Percentiles rank a stretch among this genome's conserved stretches.
These are phyloP conservation scores for Sanguinoderma infundibulare DNA, from an alignment of 1,284 basidiomycete genomes.

Conservation along the genomic window DNA sequence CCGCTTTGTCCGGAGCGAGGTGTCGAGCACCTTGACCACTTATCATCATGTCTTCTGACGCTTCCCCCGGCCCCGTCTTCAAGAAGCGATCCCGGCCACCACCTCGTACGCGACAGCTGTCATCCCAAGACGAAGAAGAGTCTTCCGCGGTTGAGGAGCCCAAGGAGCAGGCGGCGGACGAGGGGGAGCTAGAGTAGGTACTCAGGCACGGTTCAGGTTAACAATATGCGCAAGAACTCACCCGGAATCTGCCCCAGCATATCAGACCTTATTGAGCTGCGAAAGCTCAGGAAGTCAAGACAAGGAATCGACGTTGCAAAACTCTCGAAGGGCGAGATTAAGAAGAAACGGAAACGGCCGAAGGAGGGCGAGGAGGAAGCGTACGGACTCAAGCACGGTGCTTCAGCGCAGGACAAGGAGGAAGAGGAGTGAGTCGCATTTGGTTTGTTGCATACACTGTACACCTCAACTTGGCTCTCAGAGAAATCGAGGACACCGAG, in stretches of 20 bases:
- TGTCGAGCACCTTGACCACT: neutral
- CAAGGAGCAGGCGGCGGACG: constrained; percentile 44
- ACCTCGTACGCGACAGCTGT: constrained; percentile 51
- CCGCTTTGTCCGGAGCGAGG: neutral
- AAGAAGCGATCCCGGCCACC: constrained; percentile 69
- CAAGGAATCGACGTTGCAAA: constrained; percentile 89
- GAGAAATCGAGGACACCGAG: constrained; percentile 66
- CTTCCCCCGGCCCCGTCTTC: constrained; percentile 45
- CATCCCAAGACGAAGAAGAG: constrained; percentile 20
- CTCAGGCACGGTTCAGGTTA: constrained; percentile 12
- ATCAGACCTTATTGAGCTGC: constrained; percentile 85
- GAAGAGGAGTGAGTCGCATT: constrained; percentile 62
- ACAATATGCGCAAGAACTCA: constrained; percentile 6
- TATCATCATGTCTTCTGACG: neutral
- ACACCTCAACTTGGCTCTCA: constrained; percentile 27
- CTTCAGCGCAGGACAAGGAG: constrained; percentile 47
- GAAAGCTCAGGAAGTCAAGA: constrained; percentile 75
- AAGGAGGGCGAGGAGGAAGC: constrained; percentile 52
- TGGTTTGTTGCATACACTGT: constrained; percentile 1
- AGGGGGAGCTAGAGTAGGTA: constrained; percentile 55
- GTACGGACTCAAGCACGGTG: constrained; percentile 62
- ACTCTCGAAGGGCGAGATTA: constrained; percentile 83
- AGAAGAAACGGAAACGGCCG: constrained; percentile 67
- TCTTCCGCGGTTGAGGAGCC: constrained; percentile 33
- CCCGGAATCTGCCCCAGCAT: constrained; percentile 47